Base-by-base conservation (phyloP, 441 rosid genomes). In the Euphorbia corollata region DNA sequence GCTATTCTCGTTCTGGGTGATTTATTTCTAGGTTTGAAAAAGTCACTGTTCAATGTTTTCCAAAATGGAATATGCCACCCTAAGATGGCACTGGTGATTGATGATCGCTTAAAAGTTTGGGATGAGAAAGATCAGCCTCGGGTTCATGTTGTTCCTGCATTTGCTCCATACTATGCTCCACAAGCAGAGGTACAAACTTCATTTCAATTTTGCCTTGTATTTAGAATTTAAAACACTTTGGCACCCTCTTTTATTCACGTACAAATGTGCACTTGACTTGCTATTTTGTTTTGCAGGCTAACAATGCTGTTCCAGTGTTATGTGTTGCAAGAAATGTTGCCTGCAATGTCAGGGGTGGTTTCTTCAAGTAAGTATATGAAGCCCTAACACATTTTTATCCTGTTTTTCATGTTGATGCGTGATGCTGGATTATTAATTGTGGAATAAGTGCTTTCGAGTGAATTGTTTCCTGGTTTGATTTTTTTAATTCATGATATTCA, bases 141-240 rank as follows among this genome's bases (percentile, higher is more conserved):
- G 61, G 99, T 94, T 70, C 98, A 91, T 74, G 96, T 89, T 67
- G 99, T 94, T 81, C 97, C 97, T 68, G 98, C 99, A 75, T 94
- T 94, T 76, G 90, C 98, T 75, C 99, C 99, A 38, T 91, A 94
- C 76, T 85, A 82, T 73, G 87, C 99, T 77, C 99, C 99, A 64
- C 92, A 89, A 79, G 97, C 98, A 71, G 99, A 94, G 78, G 99
- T 94, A 84, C 66, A 73, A 67, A 63, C 47, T 64, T 61, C 43
- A 55, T 77, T 16, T 38, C 68, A 50, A 69, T 73, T 64, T 68
- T 18, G 48, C 73, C 78, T 38, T 51, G 32, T 64, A 60, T 60
- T 66, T 69, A 30, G 53, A 73, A 63, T 63, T 65, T 72, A 57
- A 39, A 65, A 59, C 63, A 47, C 70, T 60, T 70, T 67, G 57